Evolutionary conservation across 2,329 filamentous ascomycete species (phyloP), one percentile per base, ranked within the genome.

Genomic region (Dactylellina cionopaga): DNA sequence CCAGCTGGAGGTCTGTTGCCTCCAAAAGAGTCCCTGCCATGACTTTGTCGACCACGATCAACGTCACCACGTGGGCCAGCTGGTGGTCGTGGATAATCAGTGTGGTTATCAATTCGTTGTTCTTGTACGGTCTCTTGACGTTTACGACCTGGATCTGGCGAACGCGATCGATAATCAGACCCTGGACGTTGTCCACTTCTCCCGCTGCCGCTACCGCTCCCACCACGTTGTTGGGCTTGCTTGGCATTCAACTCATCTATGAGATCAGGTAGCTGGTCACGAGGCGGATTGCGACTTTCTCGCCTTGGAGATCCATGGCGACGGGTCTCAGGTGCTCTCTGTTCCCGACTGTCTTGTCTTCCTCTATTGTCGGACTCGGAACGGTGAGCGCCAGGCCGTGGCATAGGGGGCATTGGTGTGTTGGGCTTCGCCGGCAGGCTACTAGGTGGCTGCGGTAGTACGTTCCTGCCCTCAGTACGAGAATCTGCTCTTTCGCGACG

Each of bases 31-130:
- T 75, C 74, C 47, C 63, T 64, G 24, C 54, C 37, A 27, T 68
- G 59, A 35, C 58, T 44, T 64, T 63, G 55, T 33, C 68, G 37
- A 24, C 17, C 65, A 37, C 44, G 71, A 33, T 77, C 76, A 13
- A 76, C 69, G 39, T 76, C 74, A 19, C 75, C 66, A 31, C 76
- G 71, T 4, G 76, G 76, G 6, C 75, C 76, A 13, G 76, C 76
- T 17, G 76, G 76, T 10, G 75, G 76, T 2, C 76, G 70, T 55
- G 74, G 59, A 33, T 77, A 74, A 15, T 46, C 72, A 17, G 52
- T 41, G n/a, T 69, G 51, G 33, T 70, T 72, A 49, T 68, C 69
- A 3, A 59, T 43, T 27, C 72, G 58, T 29, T 69, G 72, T 41
- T 75, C 75, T 43, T 75, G 72, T n/a, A 58, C 33, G 13, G 37